phyloP scores from a whole-genome alignment of 345 rosid genomes.

The Anastatica hierochuntica region DNA sequence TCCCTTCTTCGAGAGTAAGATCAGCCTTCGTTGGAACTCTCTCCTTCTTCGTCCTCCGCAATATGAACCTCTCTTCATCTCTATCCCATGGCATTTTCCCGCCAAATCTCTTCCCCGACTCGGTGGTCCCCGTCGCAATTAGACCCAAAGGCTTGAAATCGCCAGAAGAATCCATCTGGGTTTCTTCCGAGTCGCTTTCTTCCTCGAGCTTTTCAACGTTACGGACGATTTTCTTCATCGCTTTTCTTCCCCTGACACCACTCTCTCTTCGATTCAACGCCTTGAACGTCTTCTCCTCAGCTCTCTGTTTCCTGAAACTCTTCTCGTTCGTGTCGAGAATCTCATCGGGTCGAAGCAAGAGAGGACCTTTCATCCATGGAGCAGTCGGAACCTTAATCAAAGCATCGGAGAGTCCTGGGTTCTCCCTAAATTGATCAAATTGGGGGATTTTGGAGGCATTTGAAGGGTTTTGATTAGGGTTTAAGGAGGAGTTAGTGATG shows the following conservation, averaged over 20 bases:
- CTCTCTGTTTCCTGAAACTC: slow-evolving; percentile 2
- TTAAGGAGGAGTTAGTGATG: slow-evolving; percentile 18
- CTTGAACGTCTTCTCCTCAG: slow-evolving; percentile 37
- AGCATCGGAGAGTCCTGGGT: not conserved
- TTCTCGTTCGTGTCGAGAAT: slow-evolving; percentile 21
- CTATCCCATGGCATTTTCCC: slow-evolving; percentile 63
- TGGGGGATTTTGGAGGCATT: not conserved
- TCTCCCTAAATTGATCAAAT: slow-evolving; percentile 7
- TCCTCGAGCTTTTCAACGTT: slow-evolving; percentile 43
- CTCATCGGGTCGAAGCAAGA: slow-evolving; percentile 44
- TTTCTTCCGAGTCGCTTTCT: slow-evolving; percentile 13
- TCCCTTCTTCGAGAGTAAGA: slow-evolving; percentile 39
- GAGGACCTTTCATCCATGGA: slow-evolving; percentile 69
- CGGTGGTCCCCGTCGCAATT: slow-evolving; percentile 5
- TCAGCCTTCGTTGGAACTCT: slow-evolving; percentile 40
- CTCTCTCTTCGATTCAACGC: slow-evolving; percentile 58
- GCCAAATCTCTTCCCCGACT: slow-evolving; percentile 9
- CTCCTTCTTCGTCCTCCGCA: slow-evolving; percentile 53
- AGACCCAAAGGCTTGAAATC: slow-evolving; percentile 29
- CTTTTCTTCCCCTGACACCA: slow-evolving; percentile 63
- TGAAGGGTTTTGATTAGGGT: slow-evolving; percentile 17
- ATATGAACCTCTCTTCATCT: slow-evolving; percentile 40
- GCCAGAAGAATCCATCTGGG: slow-evolving; percentile 6
- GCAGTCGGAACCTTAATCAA: slow-evolving; percentile 36
- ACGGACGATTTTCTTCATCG: slow-evolving; percentile 46